These are phyloP conservation scores for Iberis pinnata DNA, from an alignment of 345 rosid genomes.

Conservation along the genomic window DNA sequence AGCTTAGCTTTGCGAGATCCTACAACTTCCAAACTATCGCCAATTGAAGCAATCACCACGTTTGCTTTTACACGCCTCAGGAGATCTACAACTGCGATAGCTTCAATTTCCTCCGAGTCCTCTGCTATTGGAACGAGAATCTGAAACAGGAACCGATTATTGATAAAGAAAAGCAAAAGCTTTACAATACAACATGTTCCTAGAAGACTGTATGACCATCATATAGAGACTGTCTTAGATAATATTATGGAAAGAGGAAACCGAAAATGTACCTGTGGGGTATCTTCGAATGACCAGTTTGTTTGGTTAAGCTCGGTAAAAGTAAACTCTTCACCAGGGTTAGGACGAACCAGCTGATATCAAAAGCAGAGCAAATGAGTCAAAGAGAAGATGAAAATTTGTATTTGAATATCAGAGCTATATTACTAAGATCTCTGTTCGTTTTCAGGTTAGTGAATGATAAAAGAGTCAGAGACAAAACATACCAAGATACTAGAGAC, in stretches of 20 bases:
- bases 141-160: slow-evolving; percentile 32
- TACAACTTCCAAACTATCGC: slow-evolving; percentile 61
- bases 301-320: slow-evolving; percentile 65
- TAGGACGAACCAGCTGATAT: slow-evolving; percentile 60
- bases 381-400: neutral
- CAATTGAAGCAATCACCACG: slow-evolving; percentile 77
- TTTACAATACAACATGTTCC: slow-evolving; percentile 1
- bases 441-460: neutral
- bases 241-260: neutral
- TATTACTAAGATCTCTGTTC: neutral
- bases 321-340: slow-evolving; percentile 69
- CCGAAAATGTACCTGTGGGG: slow-evolving; percentile 53
- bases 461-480: slow-evolving; percentile 7
- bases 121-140: slow-evolving; percentile 84
- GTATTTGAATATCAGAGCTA: neutral
- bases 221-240: slow-evolving; percentile 3
- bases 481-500: slow-evolving; percentile 68
- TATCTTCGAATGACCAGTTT: slow-evolving; percentile 50
- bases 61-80: slow-evolving; percentile 79
- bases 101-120: slow-evolving; percentile 93
- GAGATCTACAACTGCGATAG: slow-evolving; percentile 66
- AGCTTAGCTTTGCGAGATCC: slow-evolving; percentile 70
- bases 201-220: neutral
- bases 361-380: slow-evolving; percentile 10
- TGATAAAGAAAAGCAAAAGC: neutral